These are phyloP conservation scores for Colletotrichum brevisporum DNA, from an alignment of 2,329 filamentous ascomycete genomes.

Conservation along the genomic window DNA sequence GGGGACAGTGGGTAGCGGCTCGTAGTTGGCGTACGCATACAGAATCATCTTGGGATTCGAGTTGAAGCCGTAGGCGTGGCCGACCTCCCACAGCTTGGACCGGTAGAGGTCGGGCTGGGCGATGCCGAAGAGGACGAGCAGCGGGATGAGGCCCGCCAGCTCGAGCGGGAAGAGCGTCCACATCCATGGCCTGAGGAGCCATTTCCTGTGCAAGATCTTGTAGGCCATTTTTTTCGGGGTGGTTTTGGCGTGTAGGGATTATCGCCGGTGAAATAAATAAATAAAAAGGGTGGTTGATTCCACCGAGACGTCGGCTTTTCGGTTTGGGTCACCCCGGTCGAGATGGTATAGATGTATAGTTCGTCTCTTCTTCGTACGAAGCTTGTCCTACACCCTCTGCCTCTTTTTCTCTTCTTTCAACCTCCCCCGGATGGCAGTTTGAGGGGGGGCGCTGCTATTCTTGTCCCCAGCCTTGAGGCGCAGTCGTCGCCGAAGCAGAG, in stretches of 20 bases:
- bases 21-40: constrained; percentile 81
- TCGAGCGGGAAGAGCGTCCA: constrained; percentile 77
- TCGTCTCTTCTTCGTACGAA: constrained; percentile 4
- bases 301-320: not conserved
- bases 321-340: not conserved
- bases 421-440: too few relatives aligned
- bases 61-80: constrained; percentile 79
- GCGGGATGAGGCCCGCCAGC: constrained; percentile 74
- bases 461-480: constrained; percentile 19
- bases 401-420: too few relatives aligned
- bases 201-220: constrained; percentile 71
- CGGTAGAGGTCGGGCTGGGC: constrained; percentile 81
- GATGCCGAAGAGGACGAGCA: constrained; percentile 79
- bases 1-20: constrained; percentile 72
- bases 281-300: not conserved
- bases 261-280: constrained; percentile 14
- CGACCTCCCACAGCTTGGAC: constrained; percentile 80
- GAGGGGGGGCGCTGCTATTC: not conserved
- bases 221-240: constrained; percentile 56
- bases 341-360: not conserved
- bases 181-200: constrained; percentile 70
- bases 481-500: constrained; percentile 36
- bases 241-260: not conserved
- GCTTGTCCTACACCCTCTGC: constrained; percentile 7
- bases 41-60: constrained; percentile 78